Evolutionary conservation across 1,284 basidiomycete genomes (phyloP).

Genomic region (Moesziomyces globuligerus): DNA sequence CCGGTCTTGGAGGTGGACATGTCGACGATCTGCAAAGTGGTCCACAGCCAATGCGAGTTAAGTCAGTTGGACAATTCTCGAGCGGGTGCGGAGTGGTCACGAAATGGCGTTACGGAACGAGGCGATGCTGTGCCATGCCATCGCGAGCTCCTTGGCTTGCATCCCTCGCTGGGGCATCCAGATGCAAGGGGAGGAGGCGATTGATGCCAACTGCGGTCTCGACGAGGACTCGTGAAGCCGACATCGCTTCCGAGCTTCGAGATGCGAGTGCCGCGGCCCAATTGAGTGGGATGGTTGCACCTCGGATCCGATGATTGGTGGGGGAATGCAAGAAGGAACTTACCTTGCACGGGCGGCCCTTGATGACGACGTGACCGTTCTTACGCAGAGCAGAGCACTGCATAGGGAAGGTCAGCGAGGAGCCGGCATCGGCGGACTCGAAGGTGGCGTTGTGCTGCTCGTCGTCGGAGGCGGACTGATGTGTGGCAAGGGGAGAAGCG

Average conservation of each 20-base stretch:
- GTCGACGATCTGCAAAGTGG: conserved; percentile 63
- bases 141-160: too few relatives aligned
- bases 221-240: too few relatives aligned
- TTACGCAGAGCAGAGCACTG: conserved; percentile 96
- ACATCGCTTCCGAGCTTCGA: too few relatives aligned
- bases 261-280: too few relatives aligned
- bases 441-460: conserved; percentile 90
- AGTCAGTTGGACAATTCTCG: conserved; percentile 4
- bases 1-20: conserved; percentile 99
- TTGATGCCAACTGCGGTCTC: too few relatives aligned
- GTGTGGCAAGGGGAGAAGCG: background rate
- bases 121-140: too few relatives aligned
- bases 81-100: too few relatives aligned
- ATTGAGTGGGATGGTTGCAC: too few relatives aligned
- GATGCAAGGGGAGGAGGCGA: too few relatives aligned
- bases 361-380: conserved; percentile 96
- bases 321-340: conserved; percentile 15
- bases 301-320: too few relatives aligned
- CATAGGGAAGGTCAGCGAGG: conserved; percentile 73
- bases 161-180: too few relatives aligned
- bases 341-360: conserved; percentile 93
- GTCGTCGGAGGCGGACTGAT: conserved; percentile 73
- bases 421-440: conserved; percentile 73
- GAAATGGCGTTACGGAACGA: too few relatives aligned
- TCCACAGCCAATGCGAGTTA: background rate